These are phyloP conservation scores for Fusarium nisikadoi DNA, from an alignment of 2,329 filamentous ascomycete genomes.

Conservation along the genomic window DNA sequence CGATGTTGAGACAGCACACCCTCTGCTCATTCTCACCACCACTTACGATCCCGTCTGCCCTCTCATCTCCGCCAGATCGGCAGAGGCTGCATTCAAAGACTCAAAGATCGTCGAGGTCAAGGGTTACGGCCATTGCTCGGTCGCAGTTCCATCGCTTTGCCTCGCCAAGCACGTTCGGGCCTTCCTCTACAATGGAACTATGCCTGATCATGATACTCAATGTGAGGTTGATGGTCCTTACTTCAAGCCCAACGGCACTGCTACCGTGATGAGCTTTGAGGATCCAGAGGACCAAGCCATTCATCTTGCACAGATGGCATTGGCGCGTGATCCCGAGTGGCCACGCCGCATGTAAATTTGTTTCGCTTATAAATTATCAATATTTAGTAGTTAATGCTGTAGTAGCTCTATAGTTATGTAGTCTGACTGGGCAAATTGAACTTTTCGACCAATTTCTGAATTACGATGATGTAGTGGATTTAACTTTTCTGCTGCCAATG, in stretches of 20 bases:
- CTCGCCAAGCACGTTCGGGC: conserved; percentile 49
- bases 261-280: not conserved
- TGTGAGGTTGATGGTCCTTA: conserved; percentile 54
- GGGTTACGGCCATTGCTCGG: conserved; percentile 57
- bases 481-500: rapidly evolving
- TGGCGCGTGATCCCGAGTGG: conserved; percentile 29
- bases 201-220: conserved; percentile 50
- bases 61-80: conserved; percentile 51
- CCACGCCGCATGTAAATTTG: not conserved
- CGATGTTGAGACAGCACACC: conserved; percentile 49
- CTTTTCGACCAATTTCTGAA: too few species aligned
- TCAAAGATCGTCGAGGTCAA: conserved; percentile 54
- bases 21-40: conserved; percentile 48
- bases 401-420: not conserved
- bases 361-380: too few species aligned
- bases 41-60: conserved; percentile 62
- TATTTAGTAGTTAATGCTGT: not conserved
- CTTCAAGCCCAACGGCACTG: conserved; percentile 42
- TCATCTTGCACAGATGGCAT: conserved; percentile 30
- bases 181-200: conserved; percentile 52
- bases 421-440: not conserved
- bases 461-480: not conserved
- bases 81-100: conserved; percentile 49
- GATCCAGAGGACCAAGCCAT: conserved; percentile 31
- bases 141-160: conserved; percentile 52